Evolutionary conservation across 805 yeast genomes (phyloP), one percentile per base, ranked within the genome.

Genomic region (Kluyveromyces siamensis): DNA sequence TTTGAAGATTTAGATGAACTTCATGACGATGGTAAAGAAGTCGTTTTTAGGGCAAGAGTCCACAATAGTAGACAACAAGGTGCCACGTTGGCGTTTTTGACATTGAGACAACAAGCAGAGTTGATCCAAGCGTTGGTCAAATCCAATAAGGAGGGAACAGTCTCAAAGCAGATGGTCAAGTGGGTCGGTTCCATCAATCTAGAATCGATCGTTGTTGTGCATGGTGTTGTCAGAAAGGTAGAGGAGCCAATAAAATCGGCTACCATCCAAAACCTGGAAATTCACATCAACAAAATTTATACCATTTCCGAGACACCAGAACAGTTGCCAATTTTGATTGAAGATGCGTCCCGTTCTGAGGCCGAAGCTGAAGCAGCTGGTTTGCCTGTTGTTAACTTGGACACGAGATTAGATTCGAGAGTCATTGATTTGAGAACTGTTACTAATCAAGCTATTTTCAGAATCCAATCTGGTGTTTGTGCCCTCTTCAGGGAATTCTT

Each of bases 371-470:
- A 86, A 67, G 91, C 86, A 39, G 82, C 85, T 27, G 91, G 91
- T 19, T 78, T 89, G 58, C 98, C 98, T 40, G 86, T 87, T 41
- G 98, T 91, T 56, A 91, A 91, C 73, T 81, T 93, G 65, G 99
- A 93, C 71, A 93, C 99, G 36, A 81, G 99, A 68, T 77, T 93
- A 62, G 98, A 93, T 67, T 74, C 93, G 47, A 82, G 99, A 67
- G 97, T 91, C 48, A 89, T 93, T 67, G 99, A 93, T 66, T 76
- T 93, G 67, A 85, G 99, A 77, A 93, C 99, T 6, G 86, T 84
- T 41, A 91, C 99, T 47, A 93, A 93, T 75, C 98, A 93, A 73
- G 95, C 99, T 46, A 93, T 93, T 57, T 93, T 93, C 81, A 85
- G 81, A 70, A 83, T 93, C 62, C 95, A 87, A 72, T 79, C 91